Evolutionary conservation across 768 basidiomycete genomes (phyloP), one percentile per base, ranked within the genome.

Genomic region (Boletus sensibilis): DNA sequence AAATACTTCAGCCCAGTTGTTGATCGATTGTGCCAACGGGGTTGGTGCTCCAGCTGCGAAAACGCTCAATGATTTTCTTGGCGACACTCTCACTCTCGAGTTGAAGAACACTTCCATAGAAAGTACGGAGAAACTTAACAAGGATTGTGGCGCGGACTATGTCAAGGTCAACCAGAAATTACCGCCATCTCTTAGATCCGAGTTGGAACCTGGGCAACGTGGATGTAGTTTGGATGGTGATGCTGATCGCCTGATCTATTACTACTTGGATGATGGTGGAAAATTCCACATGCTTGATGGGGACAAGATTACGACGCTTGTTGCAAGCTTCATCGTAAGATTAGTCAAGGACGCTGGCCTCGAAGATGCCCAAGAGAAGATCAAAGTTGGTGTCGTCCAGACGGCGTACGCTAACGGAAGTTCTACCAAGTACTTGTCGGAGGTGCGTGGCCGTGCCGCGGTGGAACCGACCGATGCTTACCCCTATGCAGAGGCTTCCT

Each of bases 11-110:
- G 71, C 80, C 16, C 82, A 86, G 37, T 67, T 99, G 45, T 70
- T 90, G n/a, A 79, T 99, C 40, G 97, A 99, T 72, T 98, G 97
- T 69, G 97, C 97, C n/a, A 98, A 99, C 69, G 97, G 97, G 27
- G 97, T 99, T 23, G 97, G 97, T 45, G 84, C 90, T 16, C 75
- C 79, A 8, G 86, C 89, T 38, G 85, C 91, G 13, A 75, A 76
- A 34, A 82, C 80, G 41, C 75, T 98, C 38, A 67, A 77, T 5
- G 73, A 80, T 52, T 78, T 83, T 51, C 81, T 97, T 23, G 82
- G 80, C 18, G 77, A 77, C 25, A 78, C 75, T 8, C 72, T 98
- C 31, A 78, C 82, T 25, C 67, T 98, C 44, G 73, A 82, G 55
- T 75, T 92, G 38, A 80, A 85, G 64, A 94, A 95, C 63, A 85